These are phyloP conservation scores for Annona cherimola DNA, from an alignment of 164 flowering plant genomes.

Conservation along the genomic window DNA sequence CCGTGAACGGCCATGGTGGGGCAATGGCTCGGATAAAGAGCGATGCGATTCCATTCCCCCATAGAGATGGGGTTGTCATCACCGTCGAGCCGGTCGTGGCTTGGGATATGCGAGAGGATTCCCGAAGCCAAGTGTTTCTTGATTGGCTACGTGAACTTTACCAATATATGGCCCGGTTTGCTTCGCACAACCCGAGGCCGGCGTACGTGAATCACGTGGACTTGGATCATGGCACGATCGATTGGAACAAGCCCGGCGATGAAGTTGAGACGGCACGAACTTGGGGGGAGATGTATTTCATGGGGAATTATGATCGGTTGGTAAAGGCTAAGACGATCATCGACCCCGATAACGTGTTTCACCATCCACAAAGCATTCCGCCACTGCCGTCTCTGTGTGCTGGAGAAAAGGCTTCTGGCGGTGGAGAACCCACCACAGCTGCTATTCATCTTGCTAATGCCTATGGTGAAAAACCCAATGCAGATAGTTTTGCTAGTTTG, in stretches of 20 bases:
- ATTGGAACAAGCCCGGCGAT: slow-evolving; percentile 1
- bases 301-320: slow-evolving; percentile 7
- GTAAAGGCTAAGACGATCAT: slow-evolving; percentile 9
- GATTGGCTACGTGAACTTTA: slow-evolving; percentile 6
- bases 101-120: slow-evolving; percentile 9
- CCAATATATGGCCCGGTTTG: slow-evolving; percentile 9
- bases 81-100: slow-evolving; percentile 4
- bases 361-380: slow-evolving; percentile 12
- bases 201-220: slow-evolving; percentile 12
- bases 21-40: slow-evolving; percentile 12
- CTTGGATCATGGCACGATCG: slow-evolving; percentile 5
- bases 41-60: slow-evolving; percentile 22
- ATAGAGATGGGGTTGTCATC: slow-evolving; percentile 12
- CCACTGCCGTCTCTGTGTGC: too few species aligned
- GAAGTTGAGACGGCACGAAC: slow-evolving; percentile 1
- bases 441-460: too few species aligned
- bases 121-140: too few species aligned
- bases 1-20: slow-evolving; percentile 22
- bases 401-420: too few species aligned
- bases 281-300: slow-evolving; percentile 14
- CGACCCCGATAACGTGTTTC: slow-evolving; percentile 11
- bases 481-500: too few species aligned
- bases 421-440: too few species aligned
- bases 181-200: slow-evolving; percentile 7
- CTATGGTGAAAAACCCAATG: too few species aligned